Percentiles rank a stretch among this genome's conserved stretches.
phyloP scores from a whole-genome alignment of 129 eudicot species.

The Scalesia atractyloides region DNA sequence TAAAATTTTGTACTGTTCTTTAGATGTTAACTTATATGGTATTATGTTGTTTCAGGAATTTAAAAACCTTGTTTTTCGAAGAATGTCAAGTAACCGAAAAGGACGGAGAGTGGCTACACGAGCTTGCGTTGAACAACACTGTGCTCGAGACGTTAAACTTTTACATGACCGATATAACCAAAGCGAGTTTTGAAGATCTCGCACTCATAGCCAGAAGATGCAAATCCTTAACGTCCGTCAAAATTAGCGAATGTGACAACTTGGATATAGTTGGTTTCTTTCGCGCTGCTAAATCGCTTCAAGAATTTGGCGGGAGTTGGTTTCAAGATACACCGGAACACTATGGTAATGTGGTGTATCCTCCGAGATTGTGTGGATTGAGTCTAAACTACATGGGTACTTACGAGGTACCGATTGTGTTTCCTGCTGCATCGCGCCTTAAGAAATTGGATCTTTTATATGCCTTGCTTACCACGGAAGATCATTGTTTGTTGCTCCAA shows the following conservation, averaged over 20 bases:
- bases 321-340: conserved; percentile 49
- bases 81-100: conserved; percentile 61
- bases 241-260: conserved; percentile 69
- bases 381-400: conserved; percentile 64
- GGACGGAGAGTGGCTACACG: conserved; percentile 75
- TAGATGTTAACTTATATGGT: neutral
- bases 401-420: conserved; percentile 59
- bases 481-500: conserved; percentile 54
- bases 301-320: conserved; percentile 83
- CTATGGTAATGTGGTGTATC: conserved; percentile 48
- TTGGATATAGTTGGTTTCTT: conserved; percentile 54
- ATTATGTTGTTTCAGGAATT: conserved; percentile 44
- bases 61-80: conserved; percentile 65
- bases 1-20: neutral
- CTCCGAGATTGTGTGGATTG: conserved; percentile 56
- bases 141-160: conserved; percentile 69
- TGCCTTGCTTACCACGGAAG: conserved; percentile 65
- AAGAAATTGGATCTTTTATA: conserved; percentile 74
- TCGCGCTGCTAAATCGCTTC: conserved; percentile 51
- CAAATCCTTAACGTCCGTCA: conserved; percentile 51
- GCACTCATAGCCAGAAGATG: conserved; percentile 73
- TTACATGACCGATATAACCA: conserved; percentile 66
- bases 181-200: conserved; percentile 55
- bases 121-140: conserved; percentile 69
- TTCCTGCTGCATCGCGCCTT: conserved; percentile 59